phyloP scores from a whole-genome alignment of 2,329 filamentous ascomycete genomes.

The Exophiala spinifera region DNA sequence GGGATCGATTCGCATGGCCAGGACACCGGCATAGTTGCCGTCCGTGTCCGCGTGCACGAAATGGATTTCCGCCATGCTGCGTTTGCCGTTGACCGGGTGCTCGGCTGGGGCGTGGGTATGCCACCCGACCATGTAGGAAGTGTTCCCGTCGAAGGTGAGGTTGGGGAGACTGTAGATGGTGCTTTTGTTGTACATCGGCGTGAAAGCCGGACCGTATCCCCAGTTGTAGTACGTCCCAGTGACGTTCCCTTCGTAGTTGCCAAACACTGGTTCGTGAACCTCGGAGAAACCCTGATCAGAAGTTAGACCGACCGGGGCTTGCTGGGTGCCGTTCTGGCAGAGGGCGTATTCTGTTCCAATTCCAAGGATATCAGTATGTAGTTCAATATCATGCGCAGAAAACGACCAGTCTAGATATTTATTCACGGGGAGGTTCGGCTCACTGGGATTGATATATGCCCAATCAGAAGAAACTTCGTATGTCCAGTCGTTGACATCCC shows the following conservation, averaged over 20 bases:
- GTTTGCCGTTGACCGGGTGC: slow-evolving; percentile 44
- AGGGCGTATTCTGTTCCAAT: slow-evolving; percentile 36
- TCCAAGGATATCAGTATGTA: not conserved
- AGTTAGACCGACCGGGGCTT: slow-evolving; percentile 47
- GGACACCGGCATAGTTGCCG: slow-evolving; percentile 43
- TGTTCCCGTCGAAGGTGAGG: slow-evolving; percentile 46
- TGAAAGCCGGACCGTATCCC: slow-evolving; percentile 48
- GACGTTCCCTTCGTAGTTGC: slow-evolving; percentile 36
- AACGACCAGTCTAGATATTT: no score
- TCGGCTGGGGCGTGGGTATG: slow-evolving; percentile 52
- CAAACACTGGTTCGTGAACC: slow-evolving; percentile 41
- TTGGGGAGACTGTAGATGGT: slow-evolving; percentile 39
- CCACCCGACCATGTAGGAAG: slow-evolving; percentile 48
- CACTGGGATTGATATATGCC: slow-evolving; percentile 11
- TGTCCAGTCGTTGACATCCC: slow-evolving; percentile 7
- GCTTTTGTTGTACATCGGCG: slow-evolving; percentile 34
- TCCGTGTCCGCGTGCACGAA: slow-evolving; percentile 45
- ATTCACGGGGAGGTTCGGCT: not conserved
- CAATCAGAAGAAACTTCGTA: slow-evolving; percentile 14
- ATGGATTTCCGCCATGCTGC: slow-evolving; percentile 46
- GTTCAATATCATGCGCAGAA: no score
- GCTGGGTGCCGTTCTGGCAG: slow-evolving; percentile 51
- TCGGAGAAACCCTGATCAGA: slow-evolving; percentile 41
- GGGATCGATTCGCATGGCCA: slow-evolving; percentile 47
- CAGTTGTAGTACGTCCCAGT: slow-evolving; percentile 47